These are phyloP conservation scores for Durusdinium trenchii DNA, from an alignment of 73 alveolate genomes.

Conservation along the genomic window DNA sequence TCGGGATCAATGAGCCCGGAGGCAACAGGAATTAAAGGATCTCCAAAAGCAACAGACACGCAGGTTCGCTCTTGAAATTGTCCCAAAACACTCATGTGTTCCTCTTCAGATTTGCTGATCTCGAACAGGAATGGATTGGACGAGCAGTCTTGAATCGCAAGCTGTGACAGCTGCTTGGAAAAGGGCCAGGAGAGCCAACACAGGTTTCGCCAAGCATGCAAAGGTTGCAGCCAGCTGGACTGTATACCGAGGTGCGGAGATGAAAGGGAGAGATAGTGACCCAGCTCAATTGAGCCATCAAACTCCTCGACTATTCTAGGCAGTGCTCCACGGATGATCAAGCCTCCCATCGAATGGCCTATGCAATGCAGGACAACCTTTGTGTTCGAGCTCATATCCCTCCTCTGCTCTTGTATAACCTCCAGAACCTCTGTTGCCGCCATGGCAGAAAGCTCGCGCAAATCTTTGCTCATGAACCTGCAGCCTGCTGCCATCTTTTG, in stretches of 20 bases:
- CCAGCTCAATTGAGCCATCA: neutral
- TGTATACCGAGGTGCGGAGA: constrained; percentile 93
- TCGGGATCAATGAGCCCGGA: constrained; percentile 66
- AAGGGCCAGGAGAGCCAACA: constrained; percentile 73
- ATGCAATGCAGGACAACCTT: constrained; percentile 94
- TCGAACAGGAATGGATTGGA: constrained; percentile 30
- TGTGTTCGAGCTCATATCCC: neutral
- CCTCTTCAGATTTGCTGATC: constrained; percentile 53
- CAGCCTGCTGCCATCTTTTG: constrained; percentile 28
- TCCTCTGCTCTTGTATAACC: neutral
- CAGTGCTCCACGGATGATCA: constrained; percentile 98
- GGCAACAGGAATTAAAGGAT: constrained; percentile 68
- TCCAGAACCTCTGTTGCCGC: constrained; percentile 7
- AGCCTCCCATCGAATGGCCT: constrained; percentile 99
- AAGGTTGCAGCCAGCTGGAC: constrained; percentile 77
- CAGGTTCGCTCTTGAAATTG: constrained; percentile 31
- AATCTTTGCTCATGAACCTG: constrained; percentile 39
- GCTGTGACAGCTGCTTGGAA: constrained; percentile 30
- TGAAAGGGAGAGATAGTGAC: constrained; percentile 53
- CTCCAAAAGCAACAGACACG: constrained; percentile 61
- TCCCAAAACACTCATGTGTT: constrained; percentile 22
- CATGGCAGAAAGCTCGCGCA: constrained; percentile 62
- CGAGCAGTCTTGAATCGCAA: constrained; percentile 62
- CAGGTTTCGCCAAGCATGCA: constrained; percentile 72
- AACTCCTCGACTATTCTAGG: constrained; percentile 87